These are phyloP conservation scores for Russula griseocarnosa DNA, from an alignment of 768 basidiomycete genomes.

Conservation along the genomic window DNA sequence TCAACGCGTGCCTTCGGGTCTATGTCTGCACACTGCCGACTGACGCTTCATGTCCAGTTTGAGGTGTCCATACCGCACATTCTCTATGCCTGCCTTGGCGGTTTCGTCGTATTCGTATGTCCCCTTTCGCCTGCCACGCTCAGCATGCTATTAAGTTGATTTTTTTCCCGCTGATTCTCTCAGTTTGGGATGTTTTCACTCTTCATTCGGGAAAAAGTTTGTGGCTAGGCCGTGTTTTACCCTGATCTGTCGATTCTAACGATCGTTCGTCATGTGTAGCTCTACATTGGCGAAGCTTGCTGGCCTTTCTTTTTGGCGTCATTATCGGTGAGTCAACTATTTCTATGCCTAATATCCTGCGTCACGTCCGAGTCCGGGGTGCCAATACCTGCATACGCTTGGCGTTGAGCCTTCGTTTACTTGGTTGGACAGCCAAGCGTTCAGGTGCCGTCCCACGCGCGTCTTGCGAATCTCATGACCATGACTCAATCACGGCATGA, in stretches of 20 bases:
- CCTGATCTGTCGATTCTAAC: conserved; percentile 2
- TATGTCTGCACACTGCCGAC: neutral
- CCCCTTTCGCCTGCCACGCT: neutral
- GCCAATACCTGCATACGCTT: neutral
- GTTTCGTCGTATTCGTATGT: conserved; percentile 72
- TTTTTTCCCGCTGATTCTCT: neutral
- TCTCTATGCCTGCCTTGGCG: conserved; percentile 73
- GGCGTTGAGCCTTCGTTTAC: neutral
- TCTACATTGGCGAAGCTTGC: conserved; percentile 95
- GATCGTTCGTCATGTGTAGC: conserved; percentile 35
- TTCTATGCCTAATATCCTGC: neutral
- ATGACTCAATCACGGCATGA: neutral
- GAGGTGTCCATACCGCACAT: conserved; percentile 70
- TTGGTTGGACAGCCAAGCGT: neutral
- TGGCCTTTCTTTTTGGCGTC: conserved; percentile 92
- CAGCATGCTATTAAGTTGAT: neutral
- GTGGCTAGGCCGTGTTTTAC: conserved; percentile 21
- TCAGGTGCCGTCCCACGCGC: neutral
- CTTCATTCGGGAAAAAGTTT: conserved; percentile 79
- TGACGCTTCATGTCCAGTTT: conserved; percentile 37
- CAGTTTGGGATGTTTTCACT: conserved; percentile 96
- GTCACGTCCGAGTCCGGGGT: neutral
- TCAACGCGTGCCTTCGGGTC: conserved; percentile 1
- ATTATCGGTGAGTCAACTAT: conserved; percentile 60
- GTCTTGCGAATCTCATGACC: neutral